Conservation (phyloP, 495 filamentous ascomycete species). For the Penicillium diatomitis region DNA sequence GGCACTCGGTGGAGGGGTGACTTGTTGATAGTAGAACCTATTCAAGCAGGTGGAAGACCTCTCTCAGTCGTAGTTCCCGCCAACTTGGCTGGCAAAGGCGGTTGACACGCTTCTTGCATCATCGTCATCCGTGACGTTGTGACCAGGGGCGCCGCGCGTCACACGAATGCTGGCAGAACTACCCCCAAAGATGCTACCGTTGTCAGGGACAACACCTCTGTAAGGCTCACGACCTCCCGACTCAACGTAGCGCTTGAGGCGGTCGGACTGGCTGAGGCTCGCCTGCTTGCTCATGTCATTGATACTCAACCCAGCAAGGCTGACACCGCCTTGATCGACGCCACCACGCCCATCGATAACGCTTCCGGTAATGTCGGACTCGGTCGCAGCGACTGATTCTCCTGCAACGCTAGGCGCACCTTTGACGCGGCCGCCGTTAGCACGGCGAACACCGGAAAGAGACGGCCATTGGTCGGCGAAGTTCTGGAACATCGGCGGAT, state of each 20-base stretch:
- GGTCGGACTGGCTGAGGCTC: slow-evolving; percentile 77
- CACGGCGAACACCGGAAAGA: slow-evolving; percentile 51
- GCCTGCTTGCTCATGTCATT: slow-evolving; percentile 68
- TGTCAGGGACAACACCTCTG: slow-evolving; percentile 40
- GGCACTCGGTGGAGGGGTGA: slow-evolving; percentile 6
- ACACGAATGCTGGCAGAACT: slow-evolving; percentile 55
- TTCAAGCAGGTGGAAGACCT: slow-evolving; percentile 2
- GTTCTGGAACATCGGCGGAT: slow-evolving; percentile 90
- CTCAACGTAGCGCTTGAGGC: slow-evolving; percentile 82
- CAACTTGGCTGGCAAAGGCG: slow-evolving; percentile 91
- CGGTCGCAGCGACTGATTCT: slow-evolving; percentile 81
- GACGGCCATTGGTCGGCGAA: slow-evolving; percentile 89
- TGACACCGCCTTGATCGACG: slow-evolving; percentile 76
- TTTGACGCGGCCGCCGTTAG: slow-evolving; percentile 52
- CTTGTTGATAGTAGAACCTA: slow-evolving; percentile 14
- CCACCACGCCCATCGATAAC: slow-evolving; percentile 61
- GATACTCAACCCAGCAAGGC: slow-evolving; percentile 69
- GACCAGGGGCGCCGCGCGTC: slow-evolving; percentile 40
- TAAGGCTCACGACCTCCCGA: slow-evolving; percentile 52
- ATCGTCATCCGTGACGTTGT: slow-evolving; percentile 56
- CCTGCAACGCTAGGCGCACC: slow-evolving; percentile 73
- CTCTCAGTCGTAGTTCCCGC: slow-evolving; percentile 81
- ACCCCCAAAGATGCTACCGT: slow-evolving; percentile 65
- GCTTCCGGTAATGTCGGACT: slow-evolving; percentile 69
- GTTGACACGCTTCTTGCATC: slow-evolving; percentile 93